Evolutionary conservation across 306 rosid species (phyloP), one percentile per base, ranked within the genome.

Genomic region (Fagus crenata): DNA sequence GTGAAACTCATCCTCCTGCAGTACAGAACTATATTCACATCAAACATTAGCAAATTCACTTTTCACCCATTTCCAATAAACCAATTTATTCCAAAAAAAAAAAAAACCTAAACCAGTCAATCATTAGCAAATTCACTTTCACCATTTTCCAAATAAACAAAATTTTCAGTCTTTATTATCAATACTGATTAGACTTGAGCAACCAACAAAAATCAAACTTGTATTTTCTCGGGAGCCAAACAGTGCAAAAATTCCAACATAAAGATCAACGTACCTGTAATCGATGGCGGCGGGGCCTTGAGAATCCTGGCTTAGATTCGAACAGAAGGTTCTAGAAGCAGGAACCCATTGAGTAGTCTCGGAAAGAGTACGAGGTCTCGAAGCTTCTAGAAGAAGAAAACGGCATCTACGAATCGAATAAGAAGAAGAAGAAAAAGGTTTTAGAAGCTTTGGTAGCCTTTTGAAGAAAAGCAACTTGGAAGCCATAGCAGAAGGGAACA

Each of bases 1-100:
- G 35, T 90, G 94, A 83, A 81, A 93, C 53, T 93, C 97, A 85
- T 81, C 89, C 84, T 90, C 97, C 87, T 85, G 86, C 71, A 93
- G 81, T 65, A 89, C 36, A 74, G 93, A 90, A 82, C 93, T 91
- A 92, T 76, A 75, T 72, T 71, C 84, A 64, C 80, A 83, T 79
- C 75, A 81, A 87, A 77, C 59, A 80, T 39, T 39, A 39, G 41
- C 3, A 39, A 83, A 67, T n/a, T 11, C 82, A 72, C 22, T 72
- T 74, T 22, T 32, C 42, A 65, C 35, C 72, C 67, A 63, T 69
- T 43, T 67, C 56, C 5, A 13, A 4, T 28, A 12, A 41, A 32
- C 65, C 56, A 28, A 36, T 32, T 49, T 39, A 39, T 39, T 39
- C 41, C 41, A 3, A 1, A 1, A 39, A 39, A 39, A 39, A 39